Percentiles rank a stretch among this genome's conserved stretches.
These are phyloP conservation scores for Alternaria triticina DNA, from an alignment of 2,329 filamentous ascomycete species.

Conservation along the genomic window DNA sequence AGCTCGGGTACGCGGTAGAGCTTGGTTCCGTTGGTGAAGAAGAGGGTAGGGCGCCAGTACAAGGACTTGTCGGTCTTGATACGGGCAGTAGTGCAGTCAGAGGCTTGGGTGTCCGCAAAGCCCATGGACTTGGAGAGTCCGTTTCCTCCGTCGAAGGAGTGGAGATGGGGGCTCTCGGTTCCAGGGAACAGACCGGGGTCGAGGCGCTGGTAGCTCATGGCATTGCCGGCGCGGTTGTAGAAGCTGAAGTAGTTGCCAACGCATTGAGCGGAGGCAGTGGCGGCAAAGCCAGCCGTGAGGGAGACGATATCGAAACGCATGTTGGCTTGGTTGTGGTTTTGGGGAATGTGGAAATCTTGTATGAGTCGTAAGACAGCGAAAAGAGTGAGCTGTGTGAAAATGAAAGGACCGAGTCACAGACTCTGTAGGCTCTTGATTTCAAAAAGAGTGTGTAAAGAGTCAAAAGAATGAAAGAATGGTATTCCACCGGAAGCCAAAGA, in stretches of 20 bases:
- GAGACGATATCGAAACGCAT: slow-evolving; percentile 39
- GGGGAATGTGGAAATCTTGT: slow-evolving; percentile 12
- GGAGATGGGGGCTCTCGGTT: slow-evolving; percentile 42
- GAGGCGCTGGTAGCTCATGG: slow-evolving; percentile 45
- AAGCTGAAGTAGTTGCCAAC: slow-evolving; percentile 49
- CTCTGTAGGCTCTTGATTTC: slow-evolving; percentile 25
- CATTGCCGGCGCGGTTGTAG: slow-evolving; percentile 43
- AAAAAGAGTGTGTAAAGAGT: slow-evolving; percentile 35
- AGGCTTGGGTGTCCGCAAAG: slow-evolving; percentile 36
- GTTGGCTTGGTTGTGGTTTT: slow-evolving; percentile 12
- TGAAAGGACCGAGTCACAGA: slow-evolving; percentile 44
- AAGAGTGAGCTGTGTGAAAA: slow-evolving; percentile 29
- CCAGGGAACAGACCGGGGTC: slow-evolving; percentile 47
- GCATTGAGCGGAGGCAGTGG: slow-evolving; percentile 43
- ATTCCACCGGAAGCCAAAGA: slow-evolving; percentile 33
- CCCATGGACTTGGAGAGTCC: slow-evolving; percentile 33
- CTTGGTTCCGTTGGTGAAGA: slow-evolving; percentile 45
- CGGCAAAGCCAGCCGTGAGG: slow-evolving; percentile 38
- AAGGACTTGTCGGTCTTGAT: slow-evolving; percentile 48
- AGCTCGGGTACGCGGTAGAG: slow-evolving; percentile 46
- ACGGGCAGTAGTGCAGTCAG: slow-evolving; percentile 45
- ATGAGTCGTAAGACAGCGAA: slow-evolving; percentile 19
- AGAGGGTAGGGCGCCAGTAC: slow-evolving; percentile 49
- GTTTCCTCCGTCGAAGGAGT: slow-evolving; percentile 49
- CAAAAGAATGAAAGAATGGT: slow-evolving; percentile 40